phyloP scores from a whole-genome alignment of 495 filamentous ascomycete species.

The Xeromyces bisporus region DNA sequence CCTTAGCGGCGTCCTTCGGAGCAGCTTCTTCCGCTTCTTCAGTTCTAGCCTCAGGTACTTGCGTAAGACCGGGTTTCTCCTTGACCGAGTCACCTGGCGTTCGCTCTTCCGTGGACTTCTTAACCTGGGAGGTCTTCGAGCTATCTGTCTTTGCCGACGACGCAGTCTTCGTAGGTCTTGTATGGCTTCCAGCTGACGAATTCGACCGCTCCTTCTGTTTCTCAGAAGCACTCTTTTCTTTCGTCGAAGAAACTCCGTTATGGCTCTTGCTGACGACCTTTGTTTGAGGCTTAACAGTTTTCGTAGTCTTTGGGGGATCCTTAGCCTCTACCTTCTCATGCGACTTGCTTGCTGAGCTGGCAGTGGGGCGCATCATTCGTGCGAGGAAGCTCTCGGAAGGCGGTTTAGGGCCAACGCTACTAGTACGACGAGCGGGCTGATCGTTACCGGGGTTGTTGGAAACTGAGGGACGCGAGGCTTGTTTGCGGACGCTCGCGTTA shows the following conservation, averaged over 20 bases:
- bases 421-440: conserved; percentile 26
- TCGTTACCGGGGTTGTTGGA: conserved; percentile 16
- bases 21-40: no score
- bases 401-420: conserved; percentile 24
- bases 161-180: no score
- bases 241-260: conserved; percentile 6
- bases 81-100: no score
- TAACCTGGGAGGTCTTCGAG: no score
- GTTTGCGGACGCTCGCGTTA: conserved; percentile 14
- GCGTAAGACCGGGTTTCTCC: no score
- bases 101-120: no score
- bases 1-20: no score
- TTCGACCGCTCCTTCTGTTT: conserved; percentile 12
- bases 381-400: conserved; percentile 68
- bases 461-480: conserved; percentile 26
- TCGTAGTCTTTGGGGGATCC: conserved; percentile 16
- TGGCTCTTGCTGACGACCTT: conserved; percentile 14
- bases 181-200: conserved; percentile 4
- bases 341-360: conserved; percentile 58
- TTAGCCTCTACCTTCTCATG: conserved; percentile 47
- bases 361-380: conserved; percentile 85
- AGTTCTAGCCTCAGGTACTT: no score
- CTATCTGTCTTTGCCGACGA: no score
- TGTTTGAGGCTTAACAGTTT: conserved; percentile 5
- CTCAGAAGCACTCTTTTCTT: conserved; percentile 9